Evolutionary conservation across 2,329 filamentous ascomycete species (phyloP), one percentile per base, ranked within the genome.

Genomic region (Rhynchosporium agropyri): DNA sequence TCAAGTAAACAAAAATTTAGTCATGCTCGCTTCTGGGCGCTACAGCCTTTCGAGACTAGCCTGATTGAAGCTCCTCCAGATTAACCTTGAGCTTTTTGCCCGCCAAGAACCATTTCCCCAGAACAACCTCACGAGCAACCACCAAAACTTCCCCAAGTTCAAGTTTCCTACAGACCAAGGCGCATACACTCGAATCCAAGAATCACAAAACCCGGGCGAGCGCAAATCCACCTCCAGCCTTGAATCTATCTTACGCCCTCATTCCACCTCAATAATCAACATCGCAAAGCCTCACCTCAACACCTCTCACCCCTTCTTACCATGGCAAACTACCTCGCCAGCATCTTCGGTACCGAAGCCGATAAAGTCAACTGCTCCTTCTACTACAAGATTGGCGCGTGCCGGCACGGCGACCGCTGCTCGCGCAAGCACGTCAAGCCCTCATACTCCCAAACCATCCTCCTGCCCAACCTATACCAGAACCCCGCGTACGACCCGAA

Each of bases 331-430:
- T 98, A 97, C 77, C 90, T 99, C 77, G 95, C 95, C 74, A 97
- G 92, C 76, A 99, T 99, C 81, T 99, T 99, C 84, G 95, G 95
- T 75, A 99, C 95, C 36, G 95, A 99, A 84, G 95, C 98, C 79
- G 95, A 99, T 88, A 99, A 94, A 73, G 93, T 97, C 82, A 97
- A 98, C 85, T 97, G 95, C 86, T 95, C 90, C 63, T 99, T 99
- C 86, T 99, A 99, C 87, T 93, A 97, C 90, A 99, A 99, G 83
- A 99, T 99, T 78, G 95, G 95, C 77, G 95, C 95, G 60, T 99
- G 95, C 83, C 89, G 95, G 67, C 95, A 99, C 83, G 95, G 95
- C 76, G 95, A 99, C 80, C 91, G 95, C 75, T 99, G 95, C 84
- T 96, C 91, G 66, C 89, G 95, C 73, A 99, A 99, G 79, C 95